Base-by-base conservation (phyloP, 2,329 filamentous ascomycete genomes). In the Diplocarpon mali region DNA sequence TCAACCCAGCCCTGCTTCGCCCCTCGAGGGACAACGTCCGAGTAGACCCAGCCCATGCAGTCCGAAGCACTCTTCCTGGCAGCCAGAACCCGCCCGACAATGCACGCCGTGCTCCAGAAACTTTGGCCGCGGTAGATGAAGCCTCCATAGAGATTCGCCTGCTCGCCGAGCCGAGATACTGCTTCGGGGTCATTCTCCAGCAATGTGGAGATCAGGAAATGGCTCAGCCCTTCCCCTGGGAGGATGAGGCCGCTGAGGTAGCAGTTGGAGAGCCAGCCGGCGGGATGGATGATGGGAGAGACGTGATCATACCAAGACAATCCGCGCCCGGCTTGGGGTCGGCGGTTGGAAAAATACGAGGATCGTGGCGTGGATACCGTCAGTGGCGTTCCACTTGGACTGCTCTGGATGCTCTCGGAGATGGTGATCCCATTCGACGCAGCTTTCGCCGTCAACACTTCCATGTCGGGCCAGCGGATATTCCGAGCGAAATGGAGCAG, bases 31-130 rank as follows among this genome's bases (percentile, higher is more conserved):
- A 70, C 56, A 14, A 81, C 67, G 42, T 78, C 72, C 27, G 73
- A 78, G 10, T 76, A 80, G 42, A 83, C 68, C 79, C 79, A 81
- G 41, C 78, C 78, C 75, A 83, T 77, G 57, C 78, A 78, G 57
- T 83, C 78, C 0, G 71, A 71, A 13, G 77, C 72, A 2, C 76
- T 77, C 42, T 71, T 71, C 7, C 75, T 73, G 24, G 77, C 78
- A 27, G 78, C 78, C 29, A 83, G 64, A 2, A 83, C 76, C 24
- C 77, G 72, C 3, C 78, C 79, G 9, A 83, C 72, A 35, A 83
- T 68, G 57, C 78, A 82, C 11, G 72, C 69, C 1, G 75, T 80
- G 61, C 78, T 83, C 79, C 79, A 83, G 59, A 82, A 83, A 49
- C 77, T 83, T 65, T 76, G 79, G 2, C 70, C 70, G 4, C 61